Evolutionary conservation across 208 protist species (phyloP).

Genomic region (Trypanosoma grayi): DNA sequence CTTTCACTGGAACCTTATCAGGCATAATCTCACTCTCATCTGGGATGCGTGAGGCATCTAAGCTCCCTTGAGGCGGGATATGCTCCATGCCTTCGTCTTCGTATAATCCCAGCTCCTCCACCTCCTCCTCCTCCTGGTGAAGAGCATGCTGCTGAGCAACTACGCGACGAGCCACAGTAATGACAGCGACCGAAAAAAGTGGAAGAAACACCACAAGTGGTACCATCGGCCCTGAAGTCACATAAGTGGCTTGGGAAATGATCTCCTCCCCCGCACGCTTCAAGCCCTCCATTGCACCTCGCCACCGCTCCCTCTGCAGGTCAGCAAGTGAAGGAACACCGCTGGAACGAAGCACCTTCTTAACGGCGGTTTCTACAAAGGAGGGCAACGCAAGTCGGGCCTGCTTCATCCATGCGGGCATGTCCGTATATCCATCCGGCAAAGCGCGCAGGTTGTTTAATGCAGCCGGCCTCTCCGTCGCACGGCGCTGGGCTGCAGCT

Average conservation of each 20-base stretch:
- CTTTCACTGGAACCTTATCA: too few relatives aligned
- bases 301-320: constrained; percentile 33
- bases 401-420: constrained; percentile 63
- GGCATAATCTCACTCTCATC: too few relatives aligned
- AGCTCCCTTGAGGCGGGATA: too few relatives aligned
- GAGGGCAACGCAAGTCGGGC: constrained; percentile 56
- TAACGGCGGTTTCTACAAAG: constrained; percentile 53
- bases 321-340: constrained; percentile 69
- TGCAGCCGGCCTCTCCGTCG: background rate
- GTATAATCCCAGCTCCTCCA: background rate
- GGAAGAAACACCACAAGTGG: constrained; percentile 69
- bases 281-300: constrained; percentile 11
- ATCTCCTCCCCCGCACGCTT: constrained; percentile 14
- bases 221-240: constrained; percentile 45
- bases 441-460: constrained; percentile 8
- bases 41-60: too few relatives aligned
- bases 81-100: background rate
- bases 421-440: constrained; percentile 39
- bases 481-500: background rate
- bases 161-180: constrained; percentile 26
- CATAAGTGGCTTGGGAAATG: constrained; percentile 5
- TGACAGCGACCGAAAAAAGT: constrained; percentile 51
- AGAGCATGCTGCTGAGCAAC: constrained; percentile 13
- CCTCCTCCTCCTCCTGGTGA: constrained; percentile 5
- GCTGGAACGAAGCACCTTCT: constrained; percentile 34